These are phyloP conservation scores for Claviceps purpurea DNA, from an alignment of 2,329 filamentous ascomycete genomes.

Conservation along the genomic window DNA sequence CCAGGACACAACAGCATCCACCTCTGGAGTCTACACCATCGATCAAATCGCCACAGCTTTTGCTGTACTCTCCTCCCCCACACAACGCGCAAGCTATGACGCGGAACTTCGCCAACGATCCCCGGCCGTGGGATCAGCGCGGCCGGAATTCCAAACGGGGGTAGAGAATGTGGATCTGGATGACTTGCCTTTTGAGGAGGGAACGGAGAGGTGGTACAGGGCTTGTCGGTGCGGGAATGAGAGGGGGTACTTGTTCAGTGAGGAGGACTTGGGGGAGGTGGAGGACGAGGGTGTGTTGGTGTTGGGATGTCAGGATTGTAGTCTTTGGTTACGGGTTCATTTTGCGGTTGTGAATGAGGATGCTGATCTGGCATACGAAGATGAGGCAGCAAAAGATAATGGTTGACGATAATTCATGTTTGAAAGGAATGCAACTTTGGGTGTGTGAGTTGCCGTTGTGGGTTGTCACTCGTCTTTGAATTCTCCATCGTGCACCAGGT, in stretches of 20 bases:
- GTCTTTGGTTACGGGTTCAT: constrained; percentile 50
- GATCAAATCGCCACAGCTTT: constrained; percentile 53
- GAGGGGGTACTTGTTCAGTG: constrained; percentile 43
- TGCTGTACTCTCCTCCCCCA: constrained; percentile 37
- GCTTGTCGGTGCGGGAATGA: constrained; percentile 51
- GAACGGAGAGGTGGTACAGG: constrained; percentile 36
- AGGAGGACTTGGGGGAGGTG: constrained; percentile 46
- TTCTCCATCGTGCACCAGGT: background rate
- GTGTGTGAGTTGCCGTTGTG: too few relatives aligned
- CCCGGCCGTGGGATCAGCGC: constrained; percentile 6
- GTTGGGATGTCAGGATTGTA: constrained; percentile 53
- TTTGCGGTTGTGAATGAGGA: constrained; percentile 40
- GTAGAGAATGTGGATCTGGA: constrained; percentile 53
- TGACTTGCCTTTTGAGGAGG: constrained; percentile 43
- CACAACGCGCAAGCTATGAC: constrained; percentile 41
- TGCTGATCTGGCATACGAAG: constrained; percentile 8
- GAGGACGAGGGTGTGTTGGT: constrained; percentile 45
- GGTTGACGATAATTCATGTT: constrained; percentile 9
- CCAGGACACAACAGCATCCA: background rate
- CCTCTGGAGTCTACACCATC: constrained; percentile 30
- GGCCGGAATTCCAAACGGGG: constrained; percentile 36
- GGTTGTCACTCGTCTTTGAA: background rate
- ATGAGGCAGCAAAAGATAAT: constrained; percentile 9
- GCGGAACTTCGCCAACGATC: constrained; percentile 25
- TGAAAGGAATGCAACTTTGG: too few relatives aligned